These are phyloP conservation scores for Plasmodium yoelii DNA, from an alignment of 169 alveolate genomes.

Conservation along the genomic window DNA sequence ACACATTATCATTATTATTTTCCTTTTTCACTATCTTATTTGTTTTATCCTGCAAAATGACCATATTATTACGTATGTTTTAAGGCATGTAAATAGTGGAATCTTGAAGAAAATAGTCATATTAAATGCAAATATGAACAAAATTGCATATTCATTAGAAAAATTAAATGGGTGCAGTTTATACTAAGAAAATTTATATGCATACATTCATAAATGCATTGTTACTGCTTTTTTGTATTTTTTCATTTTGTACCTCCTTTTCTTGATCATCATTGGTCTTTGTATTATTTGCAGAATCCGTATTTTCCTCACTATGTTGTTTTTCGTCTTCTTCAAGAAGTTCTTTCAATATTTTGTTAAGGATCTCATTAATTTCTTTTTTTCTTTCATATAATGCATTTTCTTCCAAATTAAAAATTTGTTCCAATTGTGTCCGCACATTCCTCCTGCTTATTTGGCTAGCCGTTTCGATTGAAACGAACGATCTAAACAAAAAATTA, in stretches of 20 bases:
- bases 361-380: conserved; percentile 74
- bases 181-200: neutral
- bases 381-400: conserved; percentile 63
- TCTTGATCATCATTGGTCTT: conserved; percentile 33
- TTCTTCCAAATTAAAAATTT: conserved; percentile 70
- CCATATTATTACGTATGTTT: neutral
- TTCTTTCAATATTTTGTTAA: conserved; percentile 44
- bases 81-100: neutral
- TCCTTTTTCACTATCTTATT: conserved; percentile 29
- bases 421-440: conserved; percentile 70
- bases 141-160: conserved; percentile 10
- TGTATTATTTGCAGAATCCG: conserved; percentile 3
- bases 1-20: conserved; percentile 30
- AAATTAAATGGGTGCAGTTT: neutral
- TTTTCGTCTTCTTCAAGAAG: conserved; percentile 65
- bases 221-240: conserved; percentile 1
- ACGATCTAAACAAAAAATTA: conserved; percentile 38
- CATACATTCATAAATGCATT: neutral
- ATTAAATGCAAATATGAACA: neutral
- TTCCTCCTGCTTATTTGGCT: conserved; percentile 66
- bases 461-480: conserved; percentile 72
- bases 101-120: neutral
- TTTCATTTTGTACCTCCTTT: neutral
- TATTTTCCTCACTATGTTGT: conserved; percentile 18
- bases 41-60: neutral